Percentiles rank a stretch among this genome's conserved stretches.
Evolutionary conservation across 352 stramenopile genomes (phyloP).

Genomic region (Phytophthora sojae): DNA sequence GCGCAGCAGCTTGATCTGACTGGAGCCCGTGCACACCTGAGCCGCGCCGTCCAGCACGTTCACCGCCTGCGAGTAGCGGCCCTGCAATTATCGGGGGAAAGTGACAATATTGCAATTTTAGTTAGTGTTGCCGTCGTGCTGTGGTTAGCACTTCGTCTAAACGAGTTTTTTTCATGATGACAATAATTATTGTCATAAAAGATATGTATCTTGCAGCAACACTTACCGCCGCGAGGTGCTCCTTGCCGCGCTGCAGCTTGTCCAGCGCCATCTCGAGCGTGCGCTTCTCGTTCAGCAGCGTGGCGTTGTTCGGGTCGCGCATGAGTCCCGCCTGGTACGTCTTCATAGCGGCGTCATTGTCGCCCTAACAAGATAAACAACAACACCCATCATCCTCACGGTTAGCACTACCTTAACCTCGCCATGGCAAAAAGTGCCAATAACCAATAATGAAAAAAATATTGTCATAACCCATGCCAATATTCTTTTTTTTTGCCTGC

Average conservation of each 20-base stretch:
- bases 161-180: not conserved
- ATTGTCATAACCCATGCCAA: not conserved
- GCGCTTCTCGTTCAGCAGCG: constrained; percentile 77
- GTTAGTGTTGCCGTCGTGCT: not conserved
- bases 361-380: constrained; percentile 49
- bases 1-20: constrained; percentile 74
- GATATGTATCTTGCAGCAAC: not conserved
- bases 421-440: not conserved
- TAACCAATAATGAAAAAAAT: not conserved
- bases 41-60: constrained; percentile 74
- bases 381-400: not conserved
- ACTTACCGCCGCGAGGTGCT: constrained; percentile 71
- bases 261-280: constrained; percentile 84
- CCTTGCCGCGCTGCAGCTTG: constrained; percentile 76
- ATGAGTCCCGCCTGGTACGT: constrained; percentile 78
- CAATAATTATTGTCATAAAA: constrained; percentile 2
- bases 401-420: not conserved
- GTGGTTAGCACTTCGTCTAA: not conserved
- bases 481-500: not conserved
- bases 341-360: constrained; percentile 75
- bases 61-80: constrained; percentile 74
- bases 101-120: not conserved
- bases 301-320: constrained; percentile 83
- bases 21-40: constrained; percentile 74
- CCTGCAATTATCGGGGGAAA: constrained; percentile 26